Conservation (phyloP, 2,329 filamentous ascomycete genomes). For the Cordyceps javanica region DNA sequence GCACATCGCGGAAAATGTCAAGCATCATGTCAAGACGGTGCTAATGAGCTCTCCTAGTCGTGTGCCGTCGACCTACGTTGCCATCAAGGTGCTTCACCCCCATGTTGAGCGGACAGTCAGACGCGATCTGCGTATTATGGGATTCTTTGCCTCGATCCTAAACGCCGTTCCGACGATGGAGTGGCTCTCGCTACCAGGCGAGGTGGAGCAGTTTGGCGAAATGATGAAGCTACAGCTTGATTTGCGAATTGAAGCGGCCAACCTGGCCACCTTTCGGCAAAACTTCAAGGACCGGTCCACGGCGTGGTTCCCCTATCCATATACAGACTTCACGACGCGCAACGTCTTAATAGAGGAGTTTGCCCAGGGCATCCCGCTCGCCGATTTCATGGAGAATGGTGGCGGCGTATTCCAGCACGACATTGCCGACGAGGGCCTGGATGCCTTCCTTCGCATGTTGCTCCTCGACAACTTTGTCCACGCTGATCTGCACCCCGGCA, state of each 20-base stretch:
- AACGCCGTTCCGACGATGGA: constrained; percentile 91
- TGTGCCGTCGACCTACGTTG: constrained; percentile 87
- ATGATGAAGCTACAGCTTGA: constrained; percentile 99
- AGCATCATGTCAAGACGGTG: constrained; percentile 75
- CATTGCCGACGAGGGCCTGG: constrained; percentile 89
- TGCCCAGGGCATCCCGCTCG: constrained; percentile 85
- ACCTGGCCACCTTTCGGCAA: constrained; percentile 78
- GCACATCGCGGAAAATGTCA: constrained; percentile 62
- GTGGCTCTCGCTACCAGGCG: constrained; percentile 93
- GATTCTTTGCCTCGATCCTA: constrained; percentile 76
- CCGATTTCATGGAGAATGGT: constrained; percentile 84
- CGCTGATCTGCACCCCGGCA: constrained; percentile 91
- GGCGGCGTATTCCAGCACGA: constrained; percentile 90
- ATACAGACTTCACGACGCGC: constrained; percentile 84
- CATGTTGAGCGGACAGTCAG: constrained; percentile 82
- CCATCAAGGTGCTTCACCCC: constrained; percentile 92
- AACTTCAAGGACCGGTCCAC: constrained; percentile 87
- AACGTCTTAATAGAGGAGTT: constrained; percentile 94
- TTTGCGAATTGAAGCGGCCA: constrained; percentile 87
- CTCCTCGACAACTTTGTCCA: constrained; percentile 97
- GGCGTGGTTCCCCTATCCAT: constrained; percentile 95
- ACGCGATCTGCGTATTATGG: constrained; percentile 92
- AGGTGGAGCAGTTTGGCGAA: constrained; percentile 87
- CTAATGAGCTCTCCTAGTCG: constrained; percentile 80
- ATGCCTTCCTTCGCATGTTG: constrained; percentile 94